These are phyloP conservation scores for Passalora sequoiae DNA, from an alignment of 2,329 filamentous ascomycete species.

Conservation along the genomic window DNA sequence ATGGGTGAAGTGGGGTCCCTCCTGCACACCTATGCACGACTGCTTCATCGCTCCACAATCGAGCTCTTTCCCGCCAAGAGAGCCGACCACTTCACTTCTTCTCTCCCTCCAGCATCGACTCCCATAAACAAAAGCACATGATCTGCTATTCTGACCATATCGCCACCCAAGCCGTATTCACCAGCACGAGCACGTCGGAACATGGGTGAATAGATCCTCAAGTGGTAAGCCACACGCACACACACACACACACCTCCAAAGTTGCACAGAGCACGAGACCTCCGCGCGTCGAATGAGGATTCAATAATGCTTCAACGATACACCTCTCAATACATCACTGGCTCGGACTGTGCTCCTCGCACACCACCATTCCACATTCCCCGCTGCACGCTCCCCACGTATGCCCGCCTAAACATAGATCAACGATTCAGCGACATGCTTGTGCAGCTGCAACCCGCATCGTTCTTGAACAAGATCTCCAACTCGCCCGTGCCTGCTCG, in stretches of 20 bases:
- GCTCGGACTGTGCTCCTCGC: constrained; percentile 1
- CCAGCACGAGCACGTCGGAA: not conserved
- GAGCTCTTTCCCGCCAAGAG: not conserved
- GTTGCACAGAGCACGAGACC: not conserved
- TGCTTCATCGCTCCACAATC: not conserved
- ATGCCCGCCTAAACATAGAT: not conserved
- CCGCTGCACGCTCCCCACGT: not conserved
- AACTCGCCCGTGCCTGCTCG: not conserved
- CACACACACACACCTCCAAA: no score
- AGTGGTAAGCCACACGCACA: not conserved
- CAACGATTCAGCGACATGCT: not conserved
- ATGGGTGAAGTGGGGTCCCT: constrained; percentile 4
- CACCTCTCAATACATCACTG: not conserved
- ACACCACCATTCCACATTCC: not conserved
- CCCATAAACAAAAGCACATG: no score
- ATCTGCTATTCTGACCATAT: no score
- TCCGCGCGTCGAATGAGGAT: not conserved
- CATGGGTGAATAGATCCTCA: constrained; percentile 5
- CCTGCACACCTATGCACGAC: not conserved
- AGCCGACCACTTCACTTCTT: constrained; percentile 2
- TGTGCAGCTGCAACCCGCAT: not conserved
- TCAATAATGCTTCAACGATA: not conserved
- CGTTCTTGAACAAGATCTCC: not conserved
- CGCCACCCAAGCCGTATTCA: no score
- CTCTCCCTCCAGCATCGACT: not conserved